phyloP scores from a whole-genome alignment of 768 basidiomycete species.

The Podaxis sp. region DNA sequence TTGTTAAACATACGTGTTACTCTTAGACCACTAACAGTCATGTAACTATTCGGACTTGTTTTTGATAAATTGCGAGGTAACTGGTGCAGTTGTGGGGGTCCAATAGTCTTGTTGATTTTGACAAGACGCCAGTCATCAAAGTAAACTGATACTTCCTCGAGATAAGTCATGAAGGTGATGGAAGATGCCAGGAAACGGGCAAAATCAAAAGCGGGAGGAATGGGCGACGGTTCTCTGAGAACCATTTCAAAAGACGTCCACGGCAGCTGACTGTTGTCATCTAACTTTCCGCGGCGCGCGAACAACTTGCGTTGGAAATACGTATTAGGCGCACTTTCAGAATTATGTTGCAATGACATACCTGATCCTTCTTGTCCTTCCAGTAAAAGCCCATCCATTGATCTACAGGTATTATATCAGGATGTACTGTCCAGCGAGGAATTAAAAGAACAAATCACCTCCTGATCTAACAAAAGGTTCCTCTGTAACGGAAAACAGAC shows the following conservation, averaged over 20 bases:
- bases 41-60: constrained; percentile 57
- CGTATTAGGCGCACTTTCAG: constrained; percentile 9
- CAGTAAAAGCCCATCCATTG: constrained; percentile 97
- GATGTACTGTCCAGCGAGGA: constrained; percentile 17
- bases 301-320: constrained; percentile 52
- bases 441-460: constrained; percentile 39
- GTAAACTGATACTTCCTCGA: constrained; percentile 76
- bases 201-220: constrained; percentile 85
- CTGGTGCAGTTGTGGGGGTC: constrained; percentile 46
- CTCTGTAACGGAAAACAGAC: constrained; percentile 80
- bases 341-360: constrained; percentile 24
- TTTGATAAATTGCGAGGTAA: constrained; percentile 58
- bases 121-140: constrained; percentile 78
- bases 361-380: constrained; percentile 92
- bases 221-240: constrained; percentile 75
- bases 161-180: constrained; percentile 87
- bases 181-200: constrained; percentile 87
- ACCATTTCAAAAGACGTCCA: constrained; percentile 94
- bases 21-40: constrained; percentile 68
- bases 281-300: constrained; percentile 74
- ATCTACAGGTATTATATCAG: constrained; percentile 36
- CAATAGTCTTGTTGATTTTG: constrained; percentile 61
- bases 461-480: constrained; percentile 83
- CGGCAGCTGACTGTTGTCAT: constrained; percentile 33
- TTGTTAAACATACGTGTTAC: constrained; percentile 50